Conservation (phyloP, 768 basidiomycete species). For the Suillus subluteus region DNA sequence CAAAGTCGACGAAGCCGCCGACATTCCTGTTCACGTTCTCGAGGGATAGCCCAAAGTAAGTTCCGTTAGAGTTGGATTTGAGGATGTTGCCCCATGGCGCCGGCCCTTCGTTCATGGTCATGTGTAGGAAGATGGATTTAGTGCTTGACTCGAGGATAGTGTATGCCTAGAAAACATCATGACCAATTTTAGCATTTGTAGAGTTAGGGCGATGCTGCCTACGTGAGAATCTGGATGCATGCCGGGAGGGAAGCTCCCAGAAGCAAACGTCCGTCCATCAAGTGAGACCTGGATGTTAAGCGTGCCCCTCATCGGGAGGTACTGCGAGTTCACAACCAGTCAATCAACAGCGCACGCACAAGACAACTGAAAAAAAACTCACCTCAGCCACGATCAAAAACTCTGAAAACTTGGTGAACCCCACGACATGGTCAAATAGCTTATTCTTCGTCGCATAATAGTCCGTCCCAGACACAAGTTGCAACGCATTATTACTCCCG, state of each 20-base stretch:
- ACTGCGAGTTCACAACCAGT: constrained; percentile 37
- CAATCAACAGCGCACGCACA: constrained; percentile 25
- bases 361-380: constrained; percentile 24
- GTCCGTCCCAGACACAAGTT: constrained; percentile 76
- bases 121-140: constrained; percentile 90
- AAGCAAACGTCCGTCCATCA: constrained; percentile 84
- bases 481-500: constrained; percentile 56
- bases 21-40: constrained; percentile 92
- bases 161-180: constrained; percentile 63
- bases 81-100: constrained; percentile 89
- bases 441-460: constrained; percentile 75
- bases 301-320: constrained; percentile 54
- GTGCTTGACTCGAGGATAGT: constrained; percentile 95
- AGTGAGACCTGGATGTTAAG: constrained; percentile 91
- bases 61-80: constrained; percentile 98
- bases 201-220: constrained; percentile 31
- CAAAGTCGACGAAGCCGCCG: constrained; percentile 91
- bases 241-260: constrained; percentile 86
- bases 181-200: background rate
- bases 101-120: constrained; percentile 84
- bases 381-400: constrained; percentile 96
- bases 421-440: constrained; percentile 87
- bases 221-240: constrained; percentile 92
- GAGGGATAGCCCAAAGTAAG: constrained; percentile 88
- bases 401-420: constrained; percentile 96